Conservation (phyloP, 179 eudicot species). For the Gypsophila paniculata region DNA sequence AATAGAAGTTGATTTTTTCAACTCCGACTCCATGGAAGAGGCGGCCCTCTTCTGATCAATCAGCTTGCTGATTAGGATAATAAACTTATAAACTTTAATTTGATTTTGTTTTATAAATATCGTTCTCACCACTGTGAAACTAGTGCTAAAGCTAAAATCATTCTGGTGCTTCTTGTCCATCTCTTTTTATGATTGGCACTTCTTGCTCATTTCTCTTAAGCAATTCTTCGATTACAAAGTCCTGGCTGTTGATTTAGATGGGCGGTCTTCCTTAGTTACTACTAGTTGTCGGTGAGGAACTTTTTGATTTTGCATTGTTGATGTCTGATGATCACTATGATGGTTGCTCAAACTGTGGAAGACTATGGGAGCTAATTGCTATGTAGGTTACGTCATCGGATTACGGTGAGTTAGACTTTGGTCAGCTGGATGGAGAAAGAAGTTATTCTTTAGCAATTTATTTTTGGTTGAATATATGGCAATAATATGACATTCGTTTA, state of each 20-base stretch:
- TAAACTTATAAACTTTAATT: neutral
- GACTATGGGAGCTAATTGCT: no score
- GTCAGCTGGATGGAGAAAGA: no score
- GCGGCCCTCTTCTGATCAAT: neutral
- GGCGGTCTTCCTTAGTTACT: neutral
- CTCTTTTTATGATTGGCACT: neutral
- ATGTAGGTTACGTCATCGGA: no score
- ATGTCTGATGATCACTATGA: neutral
- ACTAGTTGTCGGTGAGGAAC: neutral
- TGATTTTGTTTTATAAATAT: neutral
- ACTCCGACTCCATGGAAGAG: neutral
- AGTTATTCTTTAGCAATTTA: neutral
- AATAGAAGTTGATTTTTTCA: neutral
- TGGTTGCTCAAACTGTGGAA: no score
- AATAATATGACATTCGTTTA: no score
- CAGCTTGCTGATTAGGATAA: neutral
- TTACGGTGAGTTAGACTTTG: neutral
- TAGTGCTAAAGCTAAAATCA: neutral
- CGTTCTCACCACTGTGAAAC: neutral
- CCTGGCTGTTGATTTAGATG: neutral
- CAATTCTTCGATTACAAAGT: neutral
- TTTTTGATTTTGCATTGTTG: neutral
- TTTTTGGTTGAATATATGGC: neutral
- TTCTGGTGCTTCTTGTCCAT: neutral
- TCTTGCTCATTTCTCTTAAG: neutral